A percentile compares a stretch with the other conserved stretches of the same genome.
Evolutionary conservation across 2,329 filamentous ascomycete genomes (phyloP).

Genomic region (Monilinia laxa): DNA sequence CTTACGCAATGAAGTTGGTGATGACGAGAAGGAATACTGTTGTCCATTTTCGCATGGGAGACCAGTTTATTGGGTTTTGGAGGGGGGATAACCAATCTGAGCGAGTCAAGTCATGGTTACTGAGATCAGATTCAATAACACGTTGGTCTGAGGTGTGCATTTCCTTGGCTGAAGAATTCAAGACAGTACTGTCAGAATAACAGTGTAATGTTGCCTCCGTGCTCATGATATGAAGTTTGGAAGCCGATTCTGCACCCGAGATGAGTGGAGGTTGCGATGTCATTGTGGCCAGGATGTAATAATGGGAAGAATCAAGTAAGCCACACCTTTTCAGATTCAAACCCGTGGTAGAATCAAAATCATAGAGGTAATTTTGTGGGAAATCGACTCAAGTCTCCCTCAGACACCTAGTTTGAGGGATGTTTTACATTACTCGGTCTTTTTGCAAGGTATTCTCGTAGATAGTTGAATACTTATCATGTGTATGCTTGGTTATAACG

Average conservation of each 20-base stretch:
- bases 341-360: background rate
- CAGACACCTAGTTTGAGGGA: background rate
- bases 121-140: background rate
- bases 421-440: background rate
- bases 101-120: background rate
- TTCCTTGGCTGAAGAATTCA: background rate
- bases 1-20: slow-evolving; percentile 3
- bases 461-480: background rate
- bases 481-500: background rate
- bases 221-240: background rate
- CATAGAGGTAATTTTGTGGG: background rate
- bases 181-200: background rate
- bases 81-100: background rate
- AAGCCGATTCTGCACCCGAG: background rate
- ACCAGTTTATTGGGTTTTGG: slow-evolving; percentile 10
- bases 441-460: background rate
- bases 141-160: background rate
- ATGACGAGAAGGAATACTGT: background rate
- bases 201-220: background rate
- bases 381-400: background rate
- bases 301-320: background rate
- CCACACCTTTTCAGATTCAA: background rate
- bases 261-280: background rate
- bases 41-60: slow-evolving; percentile 4
- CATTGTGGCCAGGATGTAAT: background rate